Percentiles rank a stretch among this genome's conserved stretches.
Evolutionary conservation across 192 early-diverging fungal genomes (phyloP).

Genomic region (Allomyces macrogynus): DNA sequence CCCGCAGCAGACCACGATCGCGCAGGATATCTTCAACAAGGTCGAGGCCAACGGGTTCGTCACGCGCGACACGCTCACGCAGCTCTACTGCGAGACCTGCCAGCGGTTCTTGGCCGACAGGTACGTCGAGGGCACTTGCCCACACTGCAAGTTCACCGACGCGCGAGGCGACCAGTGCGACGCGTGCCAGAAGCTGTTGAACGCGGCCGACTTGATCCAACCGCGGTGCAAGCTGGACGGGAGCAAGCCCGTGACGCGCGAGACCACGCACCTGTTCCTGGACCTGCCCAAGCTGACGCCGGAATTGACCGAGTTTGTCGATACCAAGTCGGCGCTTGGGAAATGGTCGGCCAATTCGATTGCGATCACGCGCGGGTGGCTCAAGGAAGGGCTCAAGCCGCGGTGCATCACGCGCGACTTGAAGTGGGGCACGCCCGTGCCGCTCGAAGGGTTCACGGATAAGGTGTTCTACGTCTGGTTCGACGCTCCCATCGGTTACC

Average conservation of each 20-base stretch:
- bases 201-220: conserved; percentile 79
- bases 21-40: conserved; percentile 71
- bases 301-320: conserved; percentile 53
- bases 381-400: conserved; percentile 75
- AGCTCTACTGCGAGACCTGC: conserved; percentile 80
- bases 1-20: conserved; percentile 68
- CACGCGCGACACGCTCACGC: conserved; percentile 53
- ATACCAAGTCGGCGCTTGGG: conserved; percentile 45
- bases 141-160: conserved; percentile 69
- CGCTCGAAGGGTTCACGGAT: conserved; percentile 52
- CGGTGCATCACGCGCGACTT: conserved; percentile 96
- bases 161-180: conserved; percentile 99
- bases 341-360: conserved; percentile 74
- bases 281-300: conserved; percentile 59
- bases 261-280: conserved; percentile 80
- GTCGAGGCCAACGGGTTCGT: conserved; percentile 48
- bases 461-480: conserved; percentile 99
- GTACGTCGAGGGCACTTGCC: conserved; percentile 91
- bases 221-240: conserved; percentile 88
- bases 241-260: conserved; percentile 51
- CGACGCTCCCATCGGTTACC: conserved; percentile 93
- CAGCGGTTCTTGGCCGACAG: conserved; percentile 86
- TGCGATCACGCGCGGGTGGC: conserved; percentile 77
- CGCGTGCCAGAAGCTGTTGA: conserved; percentile 68
- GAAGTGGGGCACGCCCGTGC: conserved; percentile 95